Conservation (phyloP, 2,329 filamentous ascomycete species). For the Gnomoniopsis smithogilvyi region DNA sequence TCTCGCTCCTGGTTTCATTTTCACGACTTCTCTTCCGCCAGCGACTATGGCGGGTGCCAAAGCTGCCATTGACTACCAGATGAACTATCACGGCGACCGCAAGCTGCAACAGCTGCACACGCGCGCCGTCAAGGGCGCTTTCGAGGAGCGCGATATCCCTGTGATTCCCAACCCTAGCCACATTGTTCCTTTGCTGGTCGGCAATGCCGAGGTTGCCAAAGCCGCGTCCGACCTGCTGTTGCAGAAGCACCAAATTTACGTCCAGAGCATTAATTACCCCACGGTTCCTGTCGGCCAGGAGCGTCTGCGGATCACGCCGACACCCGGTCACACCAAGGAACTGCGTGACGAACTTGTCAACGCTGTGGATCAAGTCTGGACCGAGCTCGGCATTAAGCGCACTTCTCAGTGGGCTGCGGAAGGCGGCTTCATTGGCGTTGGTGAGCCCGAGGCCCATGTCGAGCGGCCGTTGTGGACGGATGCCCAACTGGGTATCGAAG, state of each 20-base stretch:
- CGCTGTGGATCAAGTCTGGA: conserved; percentile 86
- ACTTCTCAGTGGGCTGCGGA: conserved; percentile 88
- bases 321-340: conserved; percentile 82
- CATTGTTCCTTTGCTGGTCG: conserved; percentile 91
- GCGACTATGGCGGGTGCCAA: conserved; percentile 95
- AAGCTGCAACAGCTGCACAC: conserved; percentile 95
- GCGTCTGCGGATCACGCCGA: conserved; percentile 91
- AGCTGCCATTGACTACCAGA: conserved; percentile 91
- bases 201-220: conserved; percentile 90
- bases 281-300: conserved; percentile 98
- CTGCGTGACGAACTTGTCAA: conserved; percentile 82
- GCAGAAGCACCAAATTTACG: conserved; percentile 88
- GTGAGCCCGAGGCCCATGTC: conserved; percentile 61
- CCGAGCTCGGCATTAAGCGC: conserved; percentile 82
- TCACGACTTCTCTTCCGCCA: conserved; percentile 93
- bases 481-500: conserved; percentile 74
- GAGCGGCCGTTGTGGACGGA: conserved; percentile 86
- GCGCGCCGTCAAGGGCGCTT: conserved; percentile 83
- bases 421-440: conserved; percentile 93
- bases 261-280: conserved; percentile 98
- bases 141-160: conserved; percentile 79
- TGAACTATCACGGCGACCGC: conserved; percentile 79
- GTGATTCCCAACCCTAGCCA: conserved; percentile 98
- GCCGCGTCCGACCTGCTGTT: conserved; percentile 88
- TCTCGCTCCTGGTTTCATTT: conserved; percentile 95